Base-by-base conservation (phyloP, 495 filamentous ascomycete genomes). In the Aspergillus ellipticus region DNA sequence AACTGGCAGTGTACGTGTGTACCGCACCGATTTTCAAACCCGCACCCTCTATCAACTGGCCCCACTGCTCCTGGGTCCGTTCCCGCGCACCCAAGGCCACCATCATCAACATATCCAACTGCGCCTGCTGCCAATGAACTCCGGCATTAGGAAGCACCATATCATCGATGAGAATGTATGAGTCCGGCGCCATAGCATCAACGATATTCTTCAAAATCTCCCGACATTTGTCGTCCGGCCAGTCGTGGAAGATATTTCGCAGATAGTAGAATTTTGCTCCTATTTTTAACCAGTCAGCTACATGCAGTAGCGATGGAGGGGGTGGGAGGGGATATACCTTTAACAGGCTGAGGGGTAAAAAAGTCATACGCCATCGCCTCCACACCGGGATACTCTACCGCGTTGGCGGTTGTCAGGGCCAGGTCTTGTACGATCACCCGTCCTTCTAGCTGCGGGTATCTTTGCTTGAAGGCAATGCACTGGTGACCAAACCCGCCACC, bases 401-500 rank as follows among this genome's bases (percentile, higher is more conserved):
- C 72, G 5, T 67, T 64, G 11, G 64, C 58, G 6, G 82, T 58
- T 0, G 71, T 70, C 28, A 66, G 58, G 4, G 74, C 64, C 0
- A 79, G 64, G 53, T 88, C 84, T 53, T 87, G 81, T 3, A 84
- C 55, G 6, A 86, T 60, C 19, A 87, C 65, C 15, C 65, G 65
- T 0, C 76, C 79, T 0, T 66, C 55, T 0, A 82, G 57, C 13
- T 69, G 41, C 0, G 76, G 78, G 24, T 69, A 75, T 46, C 65
- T 74, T 43, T 74, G 64, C 31, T 66, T 68, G 21, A 85, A 74
- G 8, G 64, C 65, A 26, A 68, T 63, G 42, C 71, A 72, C 43
- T 84, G 79, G 21, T 85, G 77, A n/a, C 82, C 82, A 26, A 75
- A 65, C 1, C 76, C 69, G 35, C 83, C 79, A 8, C 81, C 81